Evolutionary conservation across 371 early-diverging fungal species (phyloP).

Genomic region (Zopfochytrium polystomum): DNA sequence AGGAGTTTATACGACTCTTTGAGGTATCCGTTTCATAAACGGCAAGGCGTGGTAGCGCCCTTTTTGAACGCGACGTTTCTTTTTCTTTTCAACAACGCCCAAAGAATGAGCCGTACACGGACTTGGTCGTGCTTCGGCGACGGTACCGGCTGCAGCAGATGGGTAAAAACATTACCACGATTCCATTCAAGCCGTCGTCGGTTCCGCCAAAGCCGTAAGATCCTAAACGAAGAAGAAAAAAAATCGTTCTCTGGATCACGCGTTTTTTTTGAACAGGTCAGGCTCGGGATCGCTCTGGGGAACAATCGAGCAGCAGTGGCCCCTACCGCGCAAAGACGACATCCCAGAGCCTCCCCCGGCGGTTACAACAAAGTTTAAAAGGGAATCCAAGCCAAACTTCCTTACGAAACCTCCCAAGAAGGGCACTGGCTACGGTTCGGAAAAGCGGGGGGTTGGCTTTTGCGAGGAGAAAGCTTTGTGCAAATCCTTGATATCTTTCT

Average conservation of each 20-base stretch:
- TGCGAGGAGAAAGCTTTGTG: not conserved
- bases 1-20: constrained; percentile 42
- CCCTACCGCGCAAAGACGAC: constrained; percentile 27
- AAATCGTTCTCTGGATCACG: not conserved
- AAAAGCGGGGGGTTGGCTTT: too few relatives aligned
- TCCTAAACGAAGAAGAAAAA: not conserved
- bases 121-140: constrained; percentile 40
- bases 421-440: constrained; percentile 45
- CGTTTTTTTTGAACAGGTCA: constrained; percentile 24
- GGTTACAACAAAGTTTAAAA: constrained; percentile 22
- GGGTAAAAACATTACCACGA: constrained; percentile 41
- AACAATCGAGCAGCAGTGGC: constrained; percentile 51
- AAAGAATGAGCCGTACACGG: constrained; percentile 49
- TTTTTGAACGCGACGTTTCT: not conserved
- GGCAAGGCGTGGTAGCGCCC: not conserved
- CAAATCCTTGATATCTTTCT: too few relatives aligned
- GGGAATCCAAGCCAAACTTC: constrained; percentile 40
- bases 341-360: constrained; percentile 21
- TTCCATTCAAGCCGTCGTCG: constrained; percentile 44
- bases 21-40: constrained; percentile 25
- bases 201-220: constrained; percentile 48
- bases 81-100: not conserved
- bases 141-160: constrained; percentile 40
- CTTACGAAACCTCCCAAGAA: constrained; percentile 44
- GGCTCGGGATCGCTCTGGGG: constrained; percentile 44